Evolutionary conservation across 345 rosid genomes (phyloP), one percentile per base, ranked within the genome.

Genomic region (Brassica cretica): DNA sequence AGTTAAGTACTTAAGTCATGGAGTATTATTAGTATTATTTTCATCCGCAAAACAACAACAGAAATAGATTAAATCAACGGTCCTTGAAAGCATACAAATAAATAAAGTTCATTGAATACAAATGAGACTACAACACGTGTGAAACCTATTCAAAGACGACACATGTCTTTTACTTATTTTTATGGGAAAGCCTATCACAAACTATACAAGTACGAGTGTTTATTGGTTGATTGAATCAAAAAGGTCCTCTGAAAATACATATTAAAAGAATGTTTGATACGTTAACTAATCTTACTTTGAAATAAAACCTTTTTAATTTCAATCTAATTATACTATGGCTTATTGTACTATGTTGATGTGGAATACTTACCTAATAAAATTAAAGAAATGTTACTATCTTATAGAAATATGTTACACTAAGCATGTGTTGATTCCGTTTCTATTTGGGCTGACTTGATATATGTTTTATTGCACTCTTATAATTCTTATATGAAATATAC

Each of bases 171-270:
- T 37, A 35, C 33, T 49, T 24, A 71, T 29, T 66, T 44, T 49
- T 46, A 65, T 65, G 66, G 58, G 4, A 18, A 63, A 37, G 68
- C 60, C 66, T 21, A 19, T 19, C 18, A 55, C 8, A 62, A 65
- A 80, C 72, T 69, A 69, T 73, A 51, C 64, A 53, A 64, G 61
- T 27, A 49, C 75, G 75, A 79, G 75, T 79, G 78, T 79, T 74
- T 37, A 79, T 74, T 79, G 78, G 82, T 64, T 79, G 71, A 64
- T 65, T 56, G 63, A 46, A 80, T 70, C 24, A n/a, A 75, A 69
- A 75, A 64, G 66, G 68, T 56, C 41, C 79, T 6, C 12, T 56
- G 59, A 21, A 53, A 51, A 35, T 1, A 27, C 29, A 24, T 25
- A 8, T 6, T 19, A 8, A 46, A 63, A 68, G 74, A 78, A 61